A percentile compares a stretch with the other conserved stretches of the same genome.
Evolutionary conservation across 352 stramenopile genomes (phyloP).

Genomic region (Globisporangium nunn): DNA sequence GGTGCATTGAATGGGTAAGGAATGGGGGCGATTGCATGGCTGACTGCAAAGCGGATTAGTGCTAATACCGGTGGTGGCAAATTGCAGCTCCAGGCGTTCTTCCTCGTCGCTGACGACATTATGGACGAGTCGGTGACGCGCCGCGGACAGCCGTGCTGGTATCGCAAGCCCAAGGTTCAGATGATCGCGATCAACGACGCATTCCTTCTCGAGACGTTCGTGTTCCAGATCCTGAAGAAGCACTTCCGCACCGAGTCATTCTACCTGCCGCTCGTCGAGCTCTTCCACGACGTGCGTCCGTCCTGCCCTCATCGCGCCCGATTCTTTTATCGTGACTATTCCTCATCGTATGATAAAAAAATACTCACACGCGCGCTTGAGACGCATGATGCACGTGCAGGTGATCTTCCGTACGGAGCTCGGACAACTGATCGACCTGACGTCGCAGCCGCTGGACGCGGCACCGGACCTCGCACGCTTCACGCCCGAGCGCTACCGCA

Average conservation of each 20-base stretch:
- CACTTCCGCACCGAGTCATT: constrained; percentile 73
- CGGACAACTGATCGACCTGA: constrained; percentile 91
- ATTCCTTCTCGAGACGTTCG: constrained; percentile 92
- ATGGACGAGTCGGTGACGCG: constrained; percentile 97
- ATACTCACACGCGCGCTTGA: background rate
- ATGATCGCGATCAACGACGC: constrained; percentile 97
- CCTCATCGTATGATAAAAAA: background rate
- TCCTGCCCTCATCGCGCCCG: background rate
- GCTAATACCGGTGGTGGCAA: constrained; percentile 13
- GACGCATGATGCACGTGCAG: constrained; percentile 30
- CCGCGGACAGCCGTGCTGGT: constrained; percentile 97
- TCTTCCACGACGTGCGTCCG: constrained; percentile 88
- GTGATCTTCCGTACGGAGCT: constrained; percentile 97
- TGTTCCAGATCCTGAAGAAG: constrained; percentile 88
- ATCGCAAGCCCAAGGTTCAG: constrained; percentile 82
- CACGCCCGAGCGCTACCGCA: constrained; percentile 87
- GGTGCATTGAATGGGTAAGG: constrained; percentile 95
- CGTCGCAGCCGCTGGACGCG: constrained; percentile 77
- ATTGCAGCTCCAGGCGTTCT: constrained; percentile 94
- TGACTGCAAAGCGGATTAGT: too few relatives aligned
- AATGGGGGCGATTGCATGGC: background rate
- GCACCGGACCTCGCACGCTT: constrained; percentile 88
- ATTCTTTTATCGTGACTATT: too few relatives aligned
- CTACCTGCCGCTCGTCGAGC: constrained; percentile 94
- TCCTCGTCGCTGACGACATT: constrained; percentile 98